Evolutionary conservation across 2,329 filamentous ascomycete species (phyloP).

Genomic region (Arthroderma uncinatum): DNA sequence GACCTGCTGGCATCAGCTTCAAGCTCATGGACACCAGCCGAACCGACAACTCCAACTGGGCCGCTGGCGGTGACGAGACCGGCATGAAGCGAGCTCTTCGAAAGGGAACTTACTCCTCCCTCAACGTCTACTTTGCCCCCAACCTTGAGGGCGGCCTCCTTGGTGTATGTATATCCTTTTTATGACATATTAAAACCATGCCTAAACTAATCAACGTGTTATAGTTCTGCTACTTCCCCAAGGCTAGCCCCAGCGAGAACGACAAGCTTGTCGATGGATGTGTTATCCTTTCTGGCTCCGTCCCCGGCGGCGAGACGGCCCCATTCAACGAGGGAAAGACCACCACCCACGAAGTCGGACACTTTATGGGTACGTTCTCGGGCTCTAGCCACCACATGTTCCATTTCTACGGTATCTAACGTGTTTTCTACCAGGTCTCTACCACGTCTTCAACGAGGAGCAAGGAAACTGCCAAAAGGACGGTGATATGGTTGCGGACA

Average conservation of each 20-base stretch:
- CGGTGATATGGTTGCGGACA: conserved; percentile 22
- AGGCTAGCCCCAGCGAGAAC: background rate
- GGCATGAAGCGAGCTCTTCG: conserved; percentile 16
- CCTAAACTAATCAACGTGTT: background rate
- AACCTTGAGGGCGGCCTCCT: conserved; percentile 1
- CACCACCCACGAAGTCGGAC: conserved; percentile 24
- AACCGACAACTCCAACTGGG: conserved; percentile 15
- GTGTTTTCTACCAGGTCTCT: conserved; percentile 13
- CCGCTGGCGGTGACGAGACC: conserved; percentile 6
- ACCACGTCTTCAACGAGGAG: conserved; percentile 21
- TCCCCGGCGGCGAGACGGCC: conserved; percentile 18
- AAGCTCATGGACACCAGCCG: conserved; percentile 6
- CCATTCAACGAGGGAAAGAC: conserved; percentile 20
- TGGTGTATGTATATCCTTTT: conserved; percentile 5
- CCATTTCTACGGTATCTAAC: background rate
- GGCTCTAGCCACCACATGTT: background rate
- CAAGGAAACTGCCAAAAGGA: conserved; percentile 19
- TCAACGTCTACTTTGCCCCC: conserved; percentile 22
- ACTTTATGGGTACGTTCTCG: conserved; percentile 21
- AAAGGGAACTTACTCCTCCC: conserved; percentile 19
- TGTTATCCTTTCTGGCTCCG: conserved; percentile 14
- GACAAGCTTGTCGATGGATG: conserved; percentile 18
- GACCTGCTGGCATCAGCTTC: conserved; percentile 12
- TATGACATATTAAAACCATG: background rate
- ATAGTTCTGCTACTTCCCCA: conserved; percentile 11